Evolutionary conservation across 495 filamentous ascomycete species (phyloP), one percentile per base, ranked within the genome.

Genomic region (Schizothecium vesticola): DNA sequence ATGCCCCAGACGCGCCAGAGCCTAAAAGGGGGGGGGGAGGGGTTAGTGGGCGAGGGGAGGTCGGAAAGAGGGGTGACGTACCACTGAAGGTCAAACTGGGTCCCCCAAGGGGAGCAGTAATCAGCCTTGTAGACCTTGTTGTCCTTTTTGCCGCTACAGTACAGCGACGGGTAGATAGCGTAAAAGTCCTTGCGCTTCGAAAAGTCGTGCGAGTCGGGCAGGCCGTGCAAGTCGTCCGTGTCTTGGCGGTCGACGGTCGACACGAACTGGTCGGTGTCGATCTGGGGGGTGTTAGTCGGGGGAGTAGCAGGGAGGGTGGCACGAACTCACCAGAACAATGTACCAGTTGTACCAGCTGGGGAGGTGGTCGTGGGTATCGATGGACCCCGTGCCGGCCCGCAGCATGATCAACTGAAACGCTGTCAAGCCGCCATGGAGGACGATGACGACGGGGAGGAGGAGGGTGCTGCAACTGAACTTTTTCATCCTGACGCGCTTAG

Each of bases 21-120:
- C 63, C 63, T 65, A n/a, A n/a, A n/a, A n/a, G n/a, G n/a, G n/a
- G n/a, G n/a, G n/a, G 19, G 25, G 29, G 9, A 36, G 24, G 21
- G 19, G 51, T 31, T 2, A 58, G 63, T 36, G 26, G n/a, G 21
- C 1, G 13, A 1, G 26, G 1, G 12, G 43, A 65, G 19, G n/a
- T 7, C n/a, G 13, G 11, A 29, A 29, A 26, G 24, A 6, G 33
- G 51, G 61, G 23, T 3, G 25, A 63, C 66, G 57, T 36, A 55
- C 66, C 66, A 68, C 0, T 68, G 66, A 0, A 64, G 61, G 28
- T 68, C 66, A 25, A 68, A 68, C 28, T 68, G 66, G 7, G 59
- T 55, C 2, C 66, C 66, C 66, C 66, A 68, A 0, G 66, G 66
- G 19, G 66, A 68, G 51, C 66, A 68, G 29, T 64, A 68, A 13